Percentiles rank a stretch among this genome's conserved stretches.
Conservation (phyloP, 306 rosid species). For the Sechiopsis laciniata region DNA sequence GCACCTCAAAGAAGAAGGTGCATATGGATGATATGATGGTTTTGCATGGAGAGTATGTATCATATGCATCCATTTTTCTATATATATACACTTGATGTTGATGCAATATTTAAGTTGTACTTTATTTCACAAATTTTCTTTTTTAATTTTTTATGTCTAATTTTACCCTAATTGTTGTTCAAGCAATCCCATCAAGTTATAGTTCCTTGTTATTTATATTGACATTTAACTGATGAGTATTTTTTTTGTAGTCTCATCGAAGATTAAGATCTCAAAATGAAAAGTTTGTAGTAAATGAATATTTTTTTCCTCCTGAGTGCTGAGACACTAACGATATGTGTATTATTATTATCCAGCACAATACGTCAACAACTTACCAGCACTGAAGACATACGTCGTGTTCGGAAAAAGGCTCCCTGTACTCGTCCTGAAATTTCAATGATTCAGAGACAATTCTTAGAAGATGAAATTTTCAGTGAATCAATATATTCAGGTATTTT, state of each 20-base stretch:
- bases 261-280: neutral
- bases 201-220: neutral
- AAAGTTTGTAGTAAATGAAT: neutral
- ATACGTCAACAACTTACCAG: constrained; percentile 84
- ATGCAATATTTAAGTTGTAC: neutral
- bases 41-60: constrained; percentile 97
- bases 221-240: neutral
- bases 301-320: constrained; percentile 18
- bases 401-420: constrained; percentile 92
- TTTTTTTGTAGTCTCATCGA: neutral
- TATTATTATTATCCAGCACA: constrained; percentile 46
- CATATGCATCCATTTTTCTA: constrained; percentile 22
- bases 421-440: constrained; percentile 65
- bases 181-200: neutral
- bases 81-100: neutral
- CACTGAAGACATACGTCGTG: constrained; percentile 91
- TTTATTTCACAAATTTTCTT: neutral
- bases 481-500: constrained; percentile 61
- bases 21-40: constrained; percentile 93
- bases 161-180: neutral
- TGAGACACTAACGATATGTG: constrained; percentile 26
- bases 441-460: constrained; percentile 80
- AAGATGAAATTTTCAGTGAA: constrained; percentile 65
- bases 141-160: neutral
- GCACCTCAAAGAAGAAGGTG: constrained; percentile 79